A percentile compares a stretch with the other conserved stretches of the same genome.
These are phyloP conservation scores for Porpolomopsis calyptriformis DNA, from an alignment of 768 basidiomycete species.

Conservation along the genomic window DNA sequence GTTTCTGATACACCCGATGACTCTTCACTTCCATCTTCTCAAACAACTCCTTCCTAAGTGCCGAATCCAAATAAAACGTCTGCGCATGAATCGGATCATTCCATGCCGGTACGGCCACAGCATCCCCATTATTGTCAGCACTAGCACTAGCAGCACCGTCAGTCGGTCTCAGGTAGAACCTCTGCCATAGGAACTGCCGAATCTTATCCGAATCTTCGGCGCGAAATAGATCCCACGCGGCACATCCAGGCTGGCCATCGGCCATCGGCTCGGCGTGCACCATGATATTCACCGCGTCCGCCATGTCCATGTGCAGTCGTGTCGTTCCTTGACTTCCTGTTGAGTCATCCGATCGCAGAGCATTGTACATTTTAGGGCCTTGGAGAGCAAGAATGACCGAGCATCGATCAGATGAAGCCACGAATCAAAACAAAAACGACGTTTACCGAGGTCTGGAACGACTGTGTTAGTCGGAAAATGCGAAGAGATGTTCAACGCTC, in stretches of 20 bases:
- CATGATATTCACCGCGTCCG: conserved; percentile 65
- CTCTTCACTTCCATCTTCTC: conserved; percentile 45
- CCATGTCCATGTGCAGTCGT: conserved; percentile 61
- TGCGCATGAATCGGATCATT: conserved; percentile 6
- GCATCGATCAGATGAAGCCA: no score
- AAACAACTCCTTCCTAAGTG: conserved; percentile 41
- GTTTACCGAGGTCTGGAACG: conserved; percentile 44
- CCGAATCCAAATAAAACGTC: conserved; percentile 13
- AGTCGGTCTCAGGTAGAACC: no score
- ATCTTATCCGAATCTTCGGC: conserved; percentile 47
- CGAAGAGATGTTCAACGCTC: conserved; percentile 54
- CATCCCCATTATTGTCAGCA: background rate
- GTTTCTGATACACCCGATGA: conserved; percentile 54
- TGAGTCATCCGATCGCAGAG: conserved; percentile 42
- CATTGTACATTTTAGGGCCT: conserved; percentile 70
- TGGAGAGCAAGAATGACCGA: no score
- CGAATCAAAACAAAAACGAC: conserved; percentile 11
- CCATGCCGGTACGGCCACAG: no score
- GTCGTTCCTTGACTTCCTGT: conserved; percentile 54
- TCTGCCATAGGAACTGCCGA: conserved; percentile 39
- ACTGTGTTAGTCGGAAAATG: conserved; percentile 51
- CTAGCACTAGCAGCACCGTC: background rate
- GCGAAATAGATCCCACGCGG: conserved; percentile 61
- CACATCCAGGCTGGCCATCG: conserved; percentile 32
- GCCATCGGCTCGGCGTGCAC: conserved; percentile 30